Conservation (phyloP, 139 green algal species). For the Chloropicon primus region DNA sequence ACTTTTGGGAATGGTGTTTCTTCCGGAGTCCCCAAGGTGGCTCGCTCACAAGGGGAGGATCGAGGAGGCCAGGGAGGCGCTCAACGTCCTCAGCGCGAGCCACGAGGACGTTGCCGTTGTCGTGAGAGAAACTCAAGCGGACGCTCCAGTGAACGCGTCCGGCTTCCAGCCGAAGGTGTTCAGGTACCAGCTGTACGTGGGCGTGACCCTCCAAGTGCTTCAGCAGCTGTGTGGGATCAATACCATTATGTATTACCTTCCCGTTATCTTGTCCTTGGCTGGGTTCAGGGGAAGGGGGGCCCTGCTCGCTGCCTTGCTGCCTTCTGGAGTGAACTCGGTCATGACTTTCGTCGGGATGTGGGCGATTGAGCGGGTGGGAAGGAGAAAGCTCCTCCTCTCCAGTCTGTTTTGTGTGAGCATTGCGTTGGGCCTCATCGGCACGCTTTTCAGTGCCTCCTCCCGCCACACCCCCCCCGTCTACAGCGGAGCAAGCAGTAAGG, state of each 20-base stretch:
- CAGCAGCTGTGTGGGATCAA: constrained; percentile 68
- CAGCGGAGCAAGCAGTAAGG: too few relatives aligned
- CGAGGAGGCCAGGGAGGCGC: constrained; percentile 1
- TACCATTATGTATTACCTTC: constrained; percentile 67
- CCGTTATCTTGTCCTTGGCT: constrained; percentile 49
- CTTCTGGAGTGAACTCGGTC: constrained; percentile 37
- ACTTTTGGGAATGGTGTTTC: constrained; percentile 21
- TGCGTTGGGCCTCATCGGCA: constrained; percentile 23
- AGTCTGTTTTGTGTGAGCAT: constrained; percentile 30
- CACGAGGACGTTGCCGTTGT: constrained; percentile 1
- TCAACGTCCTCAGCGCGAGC: neutral
- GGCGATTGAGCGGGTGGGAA: constrained; percentile 33
- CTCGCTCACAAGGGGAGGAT: constrained; percentile 17
- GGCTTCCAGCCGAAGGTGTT: neutral
- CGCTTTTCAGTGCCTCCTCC: constrained; percentile 23
- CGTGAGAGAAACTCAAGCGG: neutral
- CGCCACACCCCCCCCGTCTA: constrained; percentile 21
- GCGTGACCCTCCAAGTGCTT: constrained; percentile 29
- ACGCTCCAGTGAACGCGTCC: neutral
- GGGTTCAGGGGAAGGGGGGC: constrained; percentile 37
- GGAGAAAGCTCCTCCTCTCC: constrained; percentile 33
- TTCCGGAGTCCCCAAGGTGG: constrained; percentile 50
- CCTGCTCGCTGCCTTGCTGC: constrained; percentile 39
- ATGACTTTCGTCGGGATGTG: constrained; percentile 35
- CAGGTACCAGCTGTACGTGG: neutral